These are phyloP conservation scores for Amauroascus verrucosus DNA, from an alignment of 2,329 filamentous ascomycete genomes.

Conservation along the genomic window DNA sequence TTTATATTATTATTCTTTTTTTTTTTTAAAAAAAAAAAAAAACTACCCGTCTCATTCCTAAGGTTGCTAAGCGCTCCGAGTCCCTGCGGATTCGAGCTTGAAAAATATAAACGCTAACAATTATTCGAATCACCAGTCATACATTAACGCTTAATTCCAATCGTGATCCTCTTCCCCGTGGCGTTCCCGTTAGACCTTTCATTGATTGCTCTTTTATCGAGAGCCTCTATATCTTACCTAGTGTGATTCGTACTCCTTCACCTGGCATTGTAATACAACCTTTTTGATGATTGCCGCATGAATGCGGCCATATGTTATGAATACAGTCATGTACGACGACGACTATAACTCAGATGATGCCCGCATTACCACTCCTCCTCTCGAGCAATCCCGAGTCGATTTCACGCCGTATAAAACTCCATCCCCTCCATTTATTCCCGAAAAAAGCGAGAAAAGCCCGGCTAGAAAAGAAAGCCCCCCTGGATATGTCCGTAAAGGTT, in stretches of 20 bases:
- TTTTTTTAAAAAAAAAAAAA: no score
- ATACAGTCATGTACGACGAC: conserved; percentile 27
- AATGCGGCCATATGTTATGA: conserved; percentile 11
- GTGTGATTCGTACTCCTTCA: not conserved
- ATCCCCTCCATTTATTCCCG: conserved; percentile 27
- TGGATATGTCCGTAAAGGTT: conserved; percentile 30
- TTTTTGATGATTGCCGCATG: not conserved
- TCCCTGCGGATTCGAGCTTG: not conserved
- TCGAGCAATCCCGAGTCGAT: conserved; percentile 25
- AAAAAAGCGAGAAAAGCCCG: conserved; percentile 20
- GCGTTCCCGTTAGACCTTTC: not conserved
- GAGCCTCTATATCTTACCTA: not conserved
- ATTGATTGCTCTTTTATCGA: no score
- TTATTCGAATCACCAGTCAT: not conserved
- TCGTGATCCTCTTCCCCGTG: not conserved
- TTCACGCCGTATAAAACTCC: conserved; percentile 25
- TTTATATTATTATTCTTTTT: not conserved
- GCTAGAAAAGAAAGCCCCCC: conserved; percentile 25
- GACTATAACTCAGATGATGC: conserved; percentile 35
- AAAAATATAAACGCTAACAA: not conserved
- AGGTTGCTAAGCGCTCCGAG: not conserved
- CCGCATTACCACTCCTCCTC: conserved; percentile 29
- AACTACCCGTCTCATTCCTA: no score
- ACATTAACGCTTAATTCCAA: not conserved
- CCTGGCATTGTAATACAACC: not conserved